phyloP scores from a whole-genome alignment of 495 filamentous ascomycete genomes.

The Tetracladium marchalianum region DNA sequence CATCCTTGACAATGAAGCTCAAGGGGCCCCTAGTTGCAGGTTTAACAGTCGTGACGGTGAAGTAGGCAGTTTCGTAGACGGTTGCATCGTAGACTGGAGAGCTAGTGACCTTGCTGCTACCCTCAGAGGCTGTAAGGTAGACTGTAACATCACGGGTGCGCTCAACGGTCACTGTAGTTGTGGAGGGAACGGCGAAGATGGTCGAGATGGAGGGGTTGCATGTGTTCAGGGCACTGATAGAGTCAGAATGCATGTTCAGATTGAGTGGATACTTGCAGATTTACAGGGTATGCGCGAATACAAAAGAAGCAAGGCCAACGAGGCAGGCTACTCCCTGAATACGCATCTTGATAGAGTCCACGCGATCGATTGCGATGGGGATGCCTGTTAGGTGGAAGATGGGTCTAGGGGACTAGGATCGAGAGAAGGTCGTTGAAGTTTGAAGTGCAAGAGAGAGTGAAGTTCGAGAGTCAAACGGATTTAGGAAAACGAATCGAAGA shows the following conservation, averaged over 20 bases:
- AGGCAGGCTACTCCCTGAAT: not conserved
- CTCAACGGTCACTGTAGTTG: constrained; percentile 9
- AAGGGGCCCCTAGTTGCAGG: not conserved
- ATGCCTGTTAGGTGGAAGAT: not conserved
- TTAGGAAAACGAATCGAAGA: no score
- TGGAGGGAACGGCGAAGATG: constrained; percentile 6
- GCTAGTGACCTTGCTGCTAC: not conserved
- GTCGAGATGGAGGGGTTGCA: constrained; percentile 6
- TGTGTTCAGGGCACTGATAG: not conserved
- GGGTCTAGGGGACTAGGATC: no score
- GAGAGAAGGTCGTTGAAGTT: no score
- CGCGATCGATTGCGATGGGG: not conserved
- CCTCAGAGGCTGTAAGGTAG: constrained; percentile 1
- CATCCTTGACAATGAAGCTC: constrained; percentile 8
- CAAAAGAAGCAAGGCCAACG: constrained; percentile 8
- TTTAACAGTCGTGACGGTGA: not conserved
- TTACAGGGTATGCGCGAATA: constrained; percentile 5
- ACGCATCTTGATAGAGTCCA: constrained; percentile 13
- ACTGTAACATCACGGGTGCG: not conserved
- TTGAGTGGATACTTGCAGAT: not conserved
- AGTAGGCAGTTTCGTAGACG: not conserved
- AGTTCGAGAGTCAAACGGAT: no score
- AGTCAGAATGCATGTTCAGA: not conserved
- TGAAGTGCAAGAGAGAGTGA: no score
- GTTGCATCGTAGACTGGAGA: not conserved